Evolutionary conservation across 306 rosid species (phyloP).

Genomic region (Rubus idaeus): DNA sequence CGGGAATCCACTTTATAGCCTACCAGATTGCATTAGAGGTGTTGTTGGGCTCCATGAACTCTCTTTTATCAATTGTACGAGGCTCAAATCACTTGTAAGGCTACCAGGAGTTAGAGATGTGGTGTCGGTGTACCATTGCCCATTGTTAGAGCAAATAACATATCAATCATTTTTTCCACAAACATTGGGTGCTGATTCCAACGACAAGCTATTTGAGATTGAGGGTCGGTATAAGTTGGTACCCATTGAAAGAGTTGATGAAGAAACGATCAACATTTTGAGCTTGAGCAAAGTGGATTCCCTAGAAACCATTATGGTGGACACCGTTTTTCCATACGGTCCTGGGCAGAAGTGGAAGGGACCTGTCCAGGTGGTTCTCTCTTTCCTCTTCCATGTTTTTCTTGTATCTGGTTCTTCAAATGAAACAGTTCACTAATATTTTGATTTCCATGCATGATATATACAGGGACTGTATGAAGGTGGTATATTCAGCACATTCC

Average conservation of each 20-base stretch:
- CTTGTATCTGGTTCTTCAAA: no score
- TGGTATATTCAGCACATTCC: constrained; percentile 3
- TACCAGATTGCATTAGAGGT: neutral
- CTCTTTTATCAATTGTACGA: neutral
- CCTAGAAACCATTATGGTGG: neutral
- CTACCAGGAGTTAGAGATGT: neutral
- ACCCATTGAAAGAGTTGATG: neutral
- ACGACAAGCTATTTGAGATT: neutral
- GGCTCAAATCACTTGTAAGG: neutral
- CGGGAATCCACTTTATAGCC: neutral
- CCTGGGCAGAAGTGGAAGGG: neutral
- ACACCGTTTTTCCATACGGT: no score
- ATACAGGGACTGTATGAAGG: neutral
- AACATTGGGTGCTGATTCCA: no score
- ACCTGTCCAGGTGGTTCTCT: neutral
- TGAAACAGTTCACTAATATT: no score
- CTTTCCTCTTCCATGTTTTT: neutral
- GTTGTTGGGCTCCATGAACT: neutral
- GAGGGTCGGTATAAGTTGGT: neutral
- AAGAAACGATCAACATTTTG: neutral
- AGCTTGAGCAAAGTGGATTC: neutral
- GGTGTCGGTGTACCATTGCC: no score
- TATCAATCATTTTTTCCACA: neutral
- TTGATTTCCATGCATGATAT: neutral
- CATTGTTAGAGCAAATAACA: neutral